phyloP scores from a whole-genome alignment of 164 flowering plant species.

The Aristolochia californica region DNA sequence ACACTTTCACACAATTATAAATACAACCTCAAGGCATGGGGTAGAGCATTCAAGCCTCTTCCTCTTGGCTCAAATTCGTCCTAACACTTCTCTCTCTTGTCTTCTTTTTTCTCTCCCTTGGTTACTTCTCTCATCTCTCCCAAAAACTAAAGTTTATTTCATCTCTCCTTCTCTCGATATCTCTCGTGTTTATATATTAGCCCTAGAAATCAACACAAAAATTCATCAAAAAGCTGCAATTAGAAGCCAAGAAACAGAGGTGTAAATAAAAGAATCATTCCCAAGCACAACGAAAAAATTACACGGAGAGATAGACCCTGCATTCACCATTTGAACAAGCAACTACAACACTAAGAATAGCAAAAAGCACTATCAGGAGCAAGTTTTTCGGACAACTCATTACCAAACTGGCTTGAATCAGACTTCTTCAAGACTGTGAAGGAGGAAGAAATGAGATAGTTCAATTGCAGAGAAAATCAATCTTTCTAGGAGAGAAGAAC shows the following conservation, averaged over 20 bases:
- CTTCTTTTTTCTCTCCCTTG: too few species aligned
- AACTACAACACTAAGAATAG: conserved; percentile 11
- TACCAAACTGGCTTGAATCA: not conserved
- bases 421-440: not conserved
- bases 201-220: too few species aligned
- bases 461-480: not conserved
- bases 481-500: too few species aligned
- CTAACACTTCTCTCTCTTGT: too few species aligned
- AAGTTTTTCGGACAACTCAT: conserved; percentile 14
- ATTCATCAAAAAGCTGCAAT: conserved; percentile 42
- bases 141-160: too few species aligned
- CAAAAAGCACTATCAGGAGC: conserved; percentile 13
- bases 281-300: not conserved
- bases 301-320: conserved; percentile 21
- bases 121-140: too few species aligned
- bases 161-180: too few species aligned
- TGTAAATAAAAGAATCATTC: not conserved
- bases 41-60: too few species aligned
- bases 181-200: too few species aligned
- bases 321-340: conserved; percentile 49
- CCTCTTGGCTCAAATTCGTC: too few species aligned
- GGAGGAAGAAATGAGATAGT: not conserved
- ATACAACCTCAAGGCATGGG: too few species aligned
- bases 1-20: too few species aligned
- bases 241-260: not conserved